A percentile compares a stretch with the other conserved stretches of the same genome.
Conservation (phyloP, 2,329 filamentous ascomycete species). For the Neofusicoccum sp. region DNA sequence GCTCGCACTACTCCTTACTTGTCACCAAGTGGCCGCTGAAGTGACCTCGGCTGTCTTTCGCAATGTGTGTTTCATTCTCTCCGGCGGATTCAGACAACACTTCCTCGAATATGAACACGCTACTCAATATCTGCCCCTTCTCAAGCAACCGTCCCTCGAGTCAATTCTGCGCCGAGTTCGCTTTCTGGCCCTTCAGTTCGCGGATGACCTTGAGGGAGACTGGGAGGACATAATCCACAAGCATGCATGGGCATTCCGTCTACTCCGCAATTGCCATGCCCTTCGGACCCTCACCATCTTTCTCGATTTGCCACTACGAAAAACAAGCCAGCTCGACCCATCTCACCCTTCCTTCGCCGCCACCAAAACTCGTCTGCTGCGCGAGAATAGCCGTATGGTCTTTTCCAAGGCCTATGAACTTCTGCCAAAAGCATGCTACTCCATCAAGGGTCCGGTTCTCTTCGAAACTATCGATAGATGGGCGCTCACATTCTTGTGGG, state of each 20-base stretch:
- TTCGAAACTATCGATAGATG: neutral
- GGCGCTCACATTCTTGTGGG: neutral
- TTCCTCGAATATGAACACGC: too few relatives aligned
- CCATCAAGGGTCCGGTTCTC: neutral
- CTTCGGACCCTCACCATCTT: neutral
- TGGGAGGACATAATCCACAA: too few relatives aligned
- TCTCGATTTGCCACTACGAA: neutral
- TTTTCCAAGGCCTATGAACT: neutral
- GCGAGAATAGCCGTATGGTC: neutral
- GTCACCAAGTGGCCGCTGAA: neutral
- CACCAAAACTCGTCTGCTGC: neutral
- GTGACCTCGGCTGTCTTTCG: neutral
- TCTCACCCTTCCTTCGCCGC: too few relatives aligned
- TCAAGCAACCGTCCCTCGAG: neutral
- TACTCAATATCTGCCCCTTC: neutral
- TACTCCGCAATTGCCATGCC: neutral
- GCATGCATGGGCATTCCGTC: too few relatives aligned
- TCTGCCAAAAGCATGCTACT: neutral
- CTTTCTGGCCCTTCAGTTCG: too few relatives aligned
- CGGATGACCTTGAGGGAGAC: too few relatives aligned
- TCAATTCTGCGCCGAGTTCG: neutral
- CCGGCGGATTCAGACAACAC: too few relatives aligned
- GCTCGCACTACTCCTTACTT: neutral
- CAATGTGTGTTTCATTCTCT: neutral
- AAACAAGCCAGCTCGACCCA: too few relatives aligned